Evolutionary conservation across 768 basidiomycete genomes (phyloP).

Genomic region (Rhodosporidiobolus odoratus): DNA sequence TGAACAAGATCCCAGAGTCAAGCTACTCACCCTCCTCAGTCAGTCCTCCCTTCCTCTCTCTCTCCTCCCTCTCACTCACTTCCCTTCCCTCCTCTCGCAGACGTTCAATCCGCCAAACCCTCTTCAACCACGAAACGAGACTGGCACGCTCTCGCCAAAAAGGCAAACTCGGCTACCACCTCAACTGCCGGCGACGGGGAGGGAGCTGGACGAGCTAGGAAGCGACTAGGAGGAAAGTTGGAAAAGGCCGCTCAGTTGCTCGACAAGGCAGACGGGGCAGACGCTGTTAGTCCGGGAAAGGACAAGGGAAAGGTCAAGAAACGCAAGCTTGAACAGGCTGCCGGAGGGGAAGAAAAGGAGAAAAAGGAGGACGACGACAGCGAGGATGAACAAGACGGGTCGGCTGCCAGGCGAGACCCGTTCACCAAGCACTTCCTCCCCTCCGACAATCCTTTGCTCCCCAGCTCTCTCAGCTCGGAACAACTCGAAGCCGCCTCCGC

Average conservation of each 20-base stretch:
- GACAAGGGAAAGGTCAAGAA: not conserved
- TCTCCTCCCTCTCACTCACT: not conserved
- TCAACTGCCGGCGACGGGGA: not conserved
- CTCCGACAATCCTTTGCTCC: slow-evolving; percentile 1
- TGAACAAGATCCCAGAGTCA: slow-evolving; percentile 18
- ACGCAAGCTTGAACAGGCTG: not conserved
- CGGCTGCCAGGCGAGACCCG: not conserved
- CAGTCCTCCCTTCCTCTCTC: not conserved
- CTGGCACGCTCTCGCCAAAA: slow-evolving; percentile 31
- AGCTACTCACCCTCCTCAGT: slow-evolving; percentile 22
- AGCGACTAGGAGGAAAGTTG: not conserved
- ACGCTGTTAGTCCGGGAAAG: not conserved
- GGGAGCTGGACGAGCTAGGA: not conserved
- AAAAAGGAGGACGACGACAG: not conserved
- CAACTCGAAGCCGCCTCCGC: not conserved
- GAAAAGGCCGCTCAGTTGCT: not conserved
- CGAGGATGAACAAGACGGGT: not conserved
- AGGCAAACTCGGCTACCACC: not conserved
- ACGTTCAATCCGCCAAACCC: slow-evolving; percentile 32
- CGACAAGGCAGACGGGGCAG: not conserved
- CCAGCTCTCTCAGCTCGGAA: not conserved
- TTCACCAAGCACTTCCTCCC: slow-evolving; percentile 14
- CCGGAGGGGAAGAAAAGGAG: not conserved
- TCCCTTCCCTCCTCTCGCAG: slow-evolving; percentile 16
- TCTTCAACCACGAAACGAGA: slow-evolving; percentile 3